Conservation (phyloP, 208 protist species). For the Crithidia sp. region DNA sequence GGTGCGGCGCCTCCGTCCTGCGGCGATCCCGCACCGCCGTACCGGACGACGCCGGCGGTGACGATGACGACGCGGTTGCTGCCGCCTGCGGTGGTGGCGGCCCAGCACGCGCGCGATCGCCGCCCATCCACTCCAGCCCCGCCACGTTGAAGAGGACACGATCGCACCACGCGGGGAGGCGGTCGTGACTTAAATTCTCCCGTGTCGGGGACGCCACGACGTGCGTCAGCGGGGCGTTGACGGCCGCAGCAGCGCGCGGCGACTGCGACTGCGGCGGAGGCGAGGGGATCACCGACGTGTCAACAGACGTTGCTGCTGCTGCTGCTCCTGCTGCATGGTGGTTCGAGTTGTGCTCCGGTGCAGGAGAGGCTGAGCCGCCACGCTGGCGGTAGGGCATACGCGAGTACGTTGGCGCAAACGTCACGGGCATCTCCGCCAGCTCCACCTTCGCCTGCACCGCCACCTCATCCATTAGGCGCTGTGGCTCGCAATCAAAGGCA, state of each 20-base stretch:
- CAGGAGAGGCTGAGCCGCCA: not conserved
- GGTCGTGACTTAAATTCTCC: slow-evolving; percentile 41
- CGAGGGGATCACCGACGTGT: not conserved
- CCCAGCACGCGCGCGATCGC: slow-evolving; percentile 26
- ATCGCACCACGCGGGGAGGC: slow-evolving; percentile 89
- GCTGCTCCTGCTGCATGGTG: too few species aligned
- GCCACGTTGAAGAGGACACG: slow-evolving; percentile 82
- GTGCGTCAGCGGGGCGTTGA: slow-evolving; percentile 19
- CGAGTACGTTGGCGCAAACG: slow-evolving; percentile 72
- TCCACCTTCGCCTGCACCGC: slow-evolving; percentile 53
- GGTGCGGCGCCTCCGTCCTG: slow-evolving; percentile 3
- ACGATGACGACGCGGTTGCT: not conserved
- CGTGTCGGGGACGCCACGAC: slow-evolving; percentile 18
- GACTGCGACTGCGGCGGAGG: not conserved
- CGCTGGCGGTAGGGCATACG: slow-evolving; percentile 35
- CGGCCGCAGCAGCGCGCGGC: not conserved
- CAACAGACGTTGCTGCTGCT: not conserved
- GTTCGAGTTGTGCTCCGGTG: not conserved
- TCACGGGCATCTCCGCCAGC: slow-evolving; percentile 67
- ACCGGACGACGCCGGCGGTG: not conserved
- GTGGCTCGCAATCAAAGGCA: slow-evolving; percentile 59
- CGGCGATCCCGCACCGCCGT: slow-evolving; percentile 1
- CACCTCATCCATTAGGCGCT: slow-evolving; percentile 56
- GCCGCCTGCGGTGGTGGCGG: not conserved
- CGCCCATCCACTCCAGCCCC: slow-evolving; percentile 64